Evolutionary conservation across 768 basidiomycete species (phyloP), one percentile per base, ranked within the genome.

Genomic region (Boletus reticuloceps): DNA sequence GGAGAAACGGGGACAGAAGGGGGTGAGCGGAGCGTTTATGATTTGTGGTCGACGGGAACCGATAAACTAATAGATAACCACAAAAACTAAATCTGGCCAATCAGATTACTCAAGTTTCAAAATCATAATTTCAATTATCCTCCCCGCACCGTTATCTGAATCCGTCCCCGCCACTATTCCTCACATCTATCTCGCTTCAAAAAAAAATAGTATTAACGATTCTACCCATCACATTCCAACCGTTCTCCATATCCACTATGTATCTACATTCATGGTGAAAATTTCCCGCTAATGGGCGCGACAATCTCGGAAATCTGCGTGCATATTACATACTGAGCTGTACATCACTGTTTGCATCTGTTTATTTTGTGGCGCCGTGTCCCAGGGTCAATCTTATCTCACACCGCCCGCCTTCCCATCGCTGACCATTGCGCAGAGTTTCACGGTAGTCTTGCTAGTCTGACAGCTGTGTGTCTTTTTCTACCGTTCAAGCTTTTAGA

Each of bases 61-160:
- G 69, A 71, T 72, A 71, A 71, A 69, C 69, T 69, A 64, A 67
- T 58, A 72, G 71, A 72, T 72, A 70, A 70, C 71, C 53, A 68
- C 56, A 47, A 37, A 44, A 69, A 62, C 55, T 59, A 56, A 72
- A 70, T 70, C 64, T 48, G 56, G 56, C 69, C 71, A 71, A 71
- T 72, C 69, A 71, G 69, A 71, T 71, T 67, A 72, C 58, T 59
- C 25, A 14, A 40, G 59, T 71, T 71, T 60, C 58, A 53, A 63
- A 67, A 61, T 59, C 59, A 48, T 29, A 45, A 61, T 60, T 59
- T 47, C 50, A 61, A 47, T 59, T 55, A 57, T 63, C 58, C 41
- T 61, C 56, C 42, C 37, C 39, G 5, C 34, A 16, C 13, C 50
- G 32, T 22, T 38, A 50, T 53, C 51, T 54, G 40, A 5, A 20